Evolutionary conservation across 2,329 filamentous ascomycete species (phyloP).

Genomic region (Ophiocordyceps camponoti-leonardi): DNA sequence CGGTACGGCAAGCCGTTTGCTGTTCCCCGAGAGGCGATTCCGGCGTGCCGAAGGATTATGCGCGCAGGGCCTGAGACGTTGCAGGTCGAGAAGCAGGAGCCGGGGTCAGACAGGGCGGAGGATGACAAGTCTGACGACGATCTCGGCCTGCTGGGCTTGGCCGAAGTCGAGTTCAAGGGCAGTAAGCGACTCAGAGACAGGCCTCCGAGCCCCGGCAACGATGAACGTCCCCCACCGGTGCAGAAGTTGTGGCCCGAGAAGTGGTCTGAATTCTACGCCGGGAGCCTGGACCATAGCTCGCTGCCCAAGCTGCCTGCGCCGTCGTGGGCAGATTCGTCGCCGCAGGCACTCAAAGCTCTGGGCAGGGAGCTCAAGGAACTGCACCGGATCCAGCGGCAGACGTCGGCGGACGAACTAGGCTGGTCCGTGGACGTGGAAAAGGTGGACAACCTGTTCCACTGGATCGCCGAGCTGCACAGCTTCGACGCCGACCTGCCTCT

Average conservation of each 20-base stretch:
- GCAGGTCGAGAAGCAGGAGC: not conserved
- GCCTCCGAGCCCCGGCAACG: not conserved
- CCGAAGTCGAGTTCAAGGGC: not conserved
- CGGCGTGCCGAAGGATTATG: conserved; percentile 1
- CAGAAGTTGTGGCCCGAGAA: not conserved
- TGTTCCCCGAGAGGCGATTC: conserved; percentile 13
- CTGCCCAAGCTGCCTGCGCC: conserved; percentile 42
- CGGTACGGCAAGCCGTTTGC: not conserved
- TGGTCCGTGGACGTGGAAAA: conserved; percentile 63
- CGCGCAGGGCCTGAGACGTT: not conserved
- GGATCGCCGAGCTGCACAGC: conserved; percentile 79
- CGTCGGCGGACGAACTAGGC: conserved; percentile 47
- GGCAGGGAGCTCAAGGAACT: conserved; percentile 41
- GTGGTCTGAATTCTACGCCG: conserved; percentile 42
- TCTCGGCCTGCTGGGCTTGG: not conserved
- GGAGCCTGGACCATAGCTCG: conserved; percentile 39
- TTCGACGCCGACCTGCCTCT: conserved; percentile 56
- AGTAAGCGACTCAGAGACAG: not conserved
- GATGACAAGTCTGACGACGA: conserved; percentile 1
- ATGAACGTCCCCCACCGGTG: not conserved
- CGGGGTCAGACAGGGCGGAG: not conserved
- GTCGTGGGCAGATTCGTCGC: conserved; percentile 12
- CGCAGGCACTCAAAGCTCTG: conserved; percentile 9
- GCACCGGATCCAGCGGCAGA: conserved; percentile 45
- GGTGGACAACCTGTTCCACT: conserved; percentile 67